Evolutionary conservation across 257 asterid genomes (phyloP), one percentile per base, ranked within the genome.

Genomic region (Penstemon newberryi): DNA sequence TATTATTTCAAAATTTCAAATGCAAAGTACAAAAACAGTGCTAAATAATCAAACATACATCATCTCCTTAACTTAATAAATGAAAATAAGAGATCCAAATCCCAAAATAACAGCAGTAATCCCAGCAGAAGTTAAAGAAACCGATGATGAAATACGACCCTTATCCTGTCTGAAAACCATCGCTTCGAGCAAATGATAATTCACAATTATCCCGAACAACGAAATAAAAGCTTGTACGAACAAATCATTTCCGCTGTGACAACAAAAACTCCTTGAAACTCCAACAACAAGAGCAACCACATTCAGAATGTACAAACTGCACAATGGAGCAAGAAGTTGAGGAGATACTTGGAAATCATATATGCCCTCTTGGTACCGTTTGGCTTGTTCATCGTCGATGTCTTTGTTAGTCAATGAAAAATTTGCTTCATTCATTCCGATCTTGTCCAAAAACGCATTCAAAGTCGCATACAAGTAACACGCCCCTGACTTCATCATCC

Each of bases 401-500:
- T 51, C 91, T 56, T 89, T 89, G 72, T 75, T 82, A 15, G 96
- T 89, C 12, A 89, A 85, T 5, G 71, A 42, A 72, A 89, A 89
- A 58, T 65, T 77, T 38, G 96, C 89, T 69, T 85, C 77, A 42
- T 65, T 75, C 9, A 74, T 13, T 3, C 91, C 95, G 8, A 79
- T 2, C 4, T 38, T 69, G 60, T 80, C 85, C 75, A 76, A 1
- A 37, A 81, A 9, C 3, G 86, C 89, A 51, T 84, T 78, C 15
- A 85, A 1, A 50, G 81, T 60, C 36, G 86, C 96, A 53, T 74
- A 84, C 4, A 84, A 57, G 70, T 84, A 85, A 45, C 82, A 77
- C 12, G 95, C 67, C 6, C 81, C 84, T 0, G 84, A 71, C 70
- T 77, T 87, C 73, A 87, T 81, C 93, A 84, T 78, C 91, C 91